Conservation (phyloP, 176 grass and related monocot genomes). For the Rhynchospora pubera region DNA sequence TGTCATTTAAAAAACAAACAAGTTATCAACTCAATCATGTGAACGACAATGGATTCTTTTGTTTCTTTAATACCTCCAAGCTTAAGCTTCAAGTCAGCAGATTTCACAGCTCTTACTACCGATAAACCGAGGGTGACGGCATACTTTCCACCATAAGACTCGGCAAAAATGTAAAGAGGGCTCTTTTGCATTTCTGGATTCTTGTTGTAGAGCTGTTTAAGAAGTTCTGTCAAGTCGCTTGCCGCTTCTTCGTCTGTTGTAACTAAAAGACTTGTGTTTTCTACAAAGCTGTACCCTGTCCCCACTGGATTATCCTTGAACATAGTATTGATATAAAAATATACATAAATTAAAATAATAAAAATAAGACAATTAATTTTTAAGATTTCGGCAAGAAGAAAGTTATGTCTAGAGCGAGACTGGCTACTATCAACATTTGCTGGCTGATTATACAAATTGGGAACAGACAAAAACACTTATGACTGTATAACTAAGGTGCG, state of each 20-base stretch:
- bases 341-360: neutral
- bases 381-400: neutral
- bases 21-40: neutral
- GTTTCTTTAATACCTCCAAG: constrained; percentile 37
- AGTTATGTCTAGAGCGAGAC: too few species aligned
- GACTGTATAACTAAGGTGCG: neutral
- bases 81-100: constrained; percentile 47
- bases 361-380: neutral
- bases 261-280: constrained; percentile 46
- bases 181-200: constrained; percentile 32
- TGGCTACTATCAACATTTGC: neutral
- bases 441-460: neutral
- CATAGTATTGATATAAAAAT: neutral
- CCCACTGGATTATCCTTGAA: constrained; percentile 86
- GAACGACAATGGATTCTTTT: neutral
- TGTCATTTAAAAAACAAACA: neutral
- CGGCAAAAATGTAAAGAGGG: constrained; percentile 64
- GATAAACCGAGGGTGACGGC: constrained; percentile 52
- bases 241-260: constrained; percentile 54
- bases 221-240: constrained; percentile 34
- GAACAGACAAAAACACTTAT: neutral
- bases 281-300: constrained; percentile 74
- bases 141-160: constrained; percentile 81
- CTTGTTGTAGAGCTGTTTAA: constrained; percentile 39
- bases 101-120: constrained; percentile 34